Evolutionary conservation across 2,329 filamentous ascomycete genomes (phyloP), one percentile per base, ranked within the genome.

Genomic region (Fusarium pininemorale): DNA sequence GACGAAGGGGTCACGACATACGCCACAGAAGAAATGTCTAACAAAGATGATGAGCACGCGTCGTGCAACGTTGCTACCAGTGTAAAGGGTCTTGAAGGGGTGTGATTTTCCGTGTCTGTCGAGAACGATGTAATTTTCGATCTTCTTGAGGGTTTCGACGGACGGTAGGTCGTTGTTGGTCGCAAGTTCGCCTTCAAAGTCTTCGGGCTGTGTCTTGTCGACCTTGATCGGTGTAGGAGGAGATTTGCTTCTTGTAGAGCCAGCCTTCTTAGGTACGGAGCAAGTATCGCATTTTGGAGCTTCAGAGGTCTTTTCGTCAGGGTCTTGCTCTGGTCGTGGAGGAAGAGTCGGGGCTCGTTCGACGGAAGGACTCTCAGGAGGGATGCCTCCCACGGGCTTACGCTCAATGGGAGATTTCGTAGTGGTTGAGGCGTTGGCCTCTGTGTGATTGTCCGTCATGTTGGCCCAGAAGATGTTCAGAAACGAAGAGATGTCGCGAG

Each of bases 1-100:
- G 42, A 42, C 26, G 18, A 28, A 26, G 44, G 38, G 48, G 30
- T 57, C 45, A 38, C 47, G 8, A 87, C 91, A 81, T 86, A 94
- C 92, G 41, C 92, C 92, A 79, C 93, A 95, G 85, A 93, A 94
- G 82, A 95, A 95, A 83, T 95, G 93, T 50, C 93, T 88, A 65
- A 95, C 87, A 79, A 95, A 95, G 74, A 95, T 89, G 47, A 94
- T 82, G 38, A 95, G 85, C 35, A 93, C 89, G 6, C 90, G 84
- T 24, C 86, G 83, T 18, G 87, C 84, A 6, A 85, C 84, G 61
- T 88, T 88, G 53, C 81, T 84, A 8, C 89, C 88, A 39, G 84
- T 86, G 79, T 91, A 92, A 35, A 93, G 82, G 75, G 87, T 90
- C 81, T 88, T 88, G 81, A 94, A 94, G 1, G 87, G 83, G 48